Evolutionary conservation across 805 yeast species (phyloP).

Genomic region (Metschnikowia gelsemii): DNA sequence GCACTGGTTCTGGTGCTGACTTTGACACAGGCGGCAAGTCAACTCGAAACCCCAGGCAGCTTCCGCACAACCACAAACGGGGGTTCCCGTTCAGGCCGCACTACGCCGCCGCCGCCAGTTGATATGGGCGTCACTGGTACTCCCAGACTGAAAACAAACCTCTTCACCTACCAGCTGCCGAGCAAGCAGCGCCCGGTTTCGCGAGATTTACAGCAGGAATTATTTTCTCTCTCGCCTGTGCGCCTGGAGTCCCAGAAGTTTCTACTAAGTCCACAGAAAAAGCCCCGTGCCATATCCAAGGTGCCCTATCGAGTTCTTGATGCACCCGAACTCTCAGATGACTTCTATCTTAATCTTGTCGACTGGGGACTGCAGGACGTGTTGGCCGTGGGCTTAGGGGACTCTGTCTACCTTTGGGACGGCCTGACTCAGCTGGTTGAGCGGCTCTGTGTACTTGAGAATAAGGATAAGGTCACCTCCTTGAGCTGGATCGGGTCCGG

Average conservation of each 20-base stretch:
- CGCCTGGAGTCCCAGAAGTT: constrained; percentile 82
- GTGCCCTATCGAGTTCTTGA: constrained; percentile 92
- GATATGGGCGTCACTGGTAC: constrained; percentile 26
- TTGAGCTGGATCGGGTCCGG: constrained; percentile 94
- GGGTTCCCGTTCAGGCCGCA: constrained; percentile 5
- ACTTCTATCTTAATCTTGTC: constrained; percentile 84
- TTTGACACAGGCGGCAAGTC: not conserved
- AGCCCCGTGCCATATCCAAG: constrained; percentile 72
- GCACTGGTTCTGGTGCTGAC: not conserved
- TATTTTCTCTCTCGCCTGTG: constrained; percentile 82
- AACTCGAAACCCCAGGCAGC: not conserved
- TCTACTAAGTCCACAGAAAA: constrained; percentile 78
- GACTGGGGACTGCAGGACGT: constrained; percentile 95
- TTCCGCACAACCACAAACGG: not conserved
- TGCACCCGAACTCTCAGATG: constrained; percentile 94
- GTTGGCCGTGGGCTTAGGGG: constrained; percentile 86
- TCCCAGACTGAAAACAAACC: constrained; percentile 51
- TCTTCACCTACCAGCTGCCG: constrained; percentile 76
- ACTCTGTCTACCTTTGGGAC: constrained; percentile 87
- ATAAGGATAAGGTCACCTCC: constrained; percentile 73
- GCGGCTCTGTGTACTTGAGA: constrained; percentile 71
- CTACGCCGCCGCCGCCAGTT: constrained; percentile 27
- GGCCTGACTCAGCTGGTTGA: constrained; percentile 81
- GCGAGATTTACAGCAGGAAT: constrained; percentile 65
- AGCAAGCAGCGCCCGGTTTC: constrained; percentile 61